Evolutionary conservation across 2,329 filamentous ascomycete genomes (phyloP).

Genomic region (Hypoxylon sp.): DNA sequence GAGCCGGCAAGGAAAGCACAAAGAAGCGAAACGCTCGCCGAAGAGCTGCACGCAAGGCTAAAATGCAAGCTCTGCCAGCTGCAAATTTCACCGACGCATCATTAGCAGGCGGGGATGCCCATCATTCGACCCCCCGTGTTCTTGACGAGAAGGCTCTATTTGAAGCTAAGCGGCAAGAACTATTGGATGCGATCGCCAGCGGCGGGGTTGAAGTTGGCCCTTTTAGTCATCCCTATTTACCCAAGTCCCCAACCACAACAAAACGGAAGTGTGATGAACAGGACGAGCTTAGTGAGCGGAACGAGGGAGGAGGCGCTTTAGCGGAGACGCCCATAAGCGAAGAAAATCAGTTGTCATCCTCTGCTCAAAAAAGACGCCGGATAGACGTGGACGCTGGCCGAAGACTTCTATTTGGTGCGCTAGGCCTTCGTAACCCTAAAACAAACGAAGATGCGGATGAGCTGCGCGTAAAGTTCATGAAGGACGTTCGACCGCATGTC

Average conservation of each 20-base stretch:
- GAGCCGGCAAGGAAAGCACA: constrained; percentile 60
- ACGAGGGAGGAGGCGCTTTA: constrained; percentile 12
- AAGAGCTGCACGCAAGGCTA: constrained; percentile 57
- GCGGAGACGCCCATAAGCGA: constrained; percentile 21
- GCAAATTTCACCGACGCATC: not conserved
- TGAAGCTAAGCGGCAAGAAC: constrained; percentile 64
- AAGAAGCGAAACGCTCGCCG: constrained; percentile 68
- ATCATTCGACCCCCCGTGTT: constrained; percentile 20
- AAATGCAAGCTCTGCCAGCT: constrained; percentile 47
- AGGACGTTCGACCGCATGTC: constrained; percentile 62
- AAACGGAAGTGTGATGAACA: constrained; percentile 49
- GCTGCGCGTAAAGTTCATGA: constrained; percentile 72
- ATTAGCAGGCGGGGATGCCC: constrained; percentile 8
- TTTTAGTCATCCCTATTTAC: constrained; percentile 27
- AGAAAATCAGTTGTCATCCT: constrained; percentile 36
- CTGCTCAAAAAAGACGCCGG: constrained; percentile 54
- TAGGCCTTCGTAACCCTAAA: constrained; percentile 79
- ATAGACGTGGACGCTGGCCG: constrained; percentile 72
- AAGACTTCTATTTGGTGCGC: constrained; percentile 78
- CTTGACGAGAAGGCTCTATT: constrained; percentile 60
- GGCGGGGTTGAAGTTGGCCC: constrained; percentile 66
- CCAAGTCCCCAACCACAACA: constrained; percentile 1
- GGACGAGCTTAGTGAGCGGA: constrained; percentile 8
- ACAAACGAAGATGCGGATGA: constrained; percentile 77
- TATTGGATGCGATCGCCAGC: constrained; percentile 66